These are phyloP conservation scores for Phalaenopsis hybrid DNA, from an alignment of 116 monocot species.

Conservation along the genomic window DNA sequence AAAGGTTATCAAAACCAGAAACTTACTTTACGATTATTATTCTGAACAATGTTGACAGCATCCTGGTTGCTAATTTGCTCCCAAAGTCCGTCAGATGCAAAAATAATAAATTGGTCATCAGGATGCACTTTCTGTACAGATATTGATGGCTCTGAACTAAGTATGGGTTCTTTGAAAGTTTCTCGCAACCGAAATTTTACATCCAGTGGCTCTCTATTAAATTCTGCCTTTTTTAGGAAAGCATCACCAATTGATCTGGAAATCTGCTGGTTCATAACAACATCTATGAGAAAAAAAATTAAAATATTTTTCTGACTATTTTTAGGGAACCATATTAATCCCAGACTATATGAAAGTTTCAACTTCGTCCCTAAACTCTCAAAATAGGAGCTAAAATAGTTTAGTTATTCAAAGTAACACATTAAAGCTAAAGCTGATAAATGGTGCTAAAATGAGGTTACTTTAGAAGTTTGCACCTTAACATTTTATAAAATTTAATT, in stretches of 20 bases:
- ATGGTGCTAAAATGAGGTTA: too few relatives aligned
- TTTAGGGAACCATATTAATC: too few relatives aligned
- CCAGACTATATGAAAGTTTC: too few relatives aligned
- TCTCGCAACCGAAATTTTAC: conserved; percentile 65
- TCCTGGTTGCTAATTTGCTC: conserved; percentile 92
- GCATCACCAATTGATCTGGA: conserved; percentile 86
- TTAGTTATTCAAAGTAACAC: too few relatives aligned
- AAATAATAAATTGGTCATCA: conserved; percentile 78
- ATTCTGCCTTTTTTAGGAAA: conserved; percentile 81
- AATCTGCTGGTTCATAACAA: conserved; percentile 31
- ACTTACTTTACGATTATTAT: conserved; percentile 66
- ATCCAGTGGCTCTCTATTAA: conserved; percentile 66
- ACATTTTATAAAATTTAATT: too few relatives aligned
- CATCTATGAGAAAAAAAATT: too few relatives aligned
- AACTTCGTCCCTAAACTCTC: too few relatives aligned
- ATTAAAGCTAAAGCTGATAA: too few relatives aligned
- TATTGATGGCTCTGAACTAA: conserved; percentile 75
- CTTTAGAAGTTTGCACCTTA: too few relatives aligned
- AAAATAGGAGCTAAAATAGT: too few relatives aligned
- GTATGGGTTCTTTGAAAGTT: conserved; percentile 63
- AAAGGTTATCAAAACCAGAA: conserved; percentile 2
- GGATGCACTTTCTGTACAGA: conserved; percentile 43
- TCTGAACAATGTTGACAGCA: conserved; percentile 78
- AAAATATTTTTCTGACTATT: too few relatives aligned
- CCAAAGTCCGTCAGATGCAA: conserved; percentile 94